Conservation (phyloP, 352 stramenopile genomes). For the Phytophthora agathidicida region DNA sequence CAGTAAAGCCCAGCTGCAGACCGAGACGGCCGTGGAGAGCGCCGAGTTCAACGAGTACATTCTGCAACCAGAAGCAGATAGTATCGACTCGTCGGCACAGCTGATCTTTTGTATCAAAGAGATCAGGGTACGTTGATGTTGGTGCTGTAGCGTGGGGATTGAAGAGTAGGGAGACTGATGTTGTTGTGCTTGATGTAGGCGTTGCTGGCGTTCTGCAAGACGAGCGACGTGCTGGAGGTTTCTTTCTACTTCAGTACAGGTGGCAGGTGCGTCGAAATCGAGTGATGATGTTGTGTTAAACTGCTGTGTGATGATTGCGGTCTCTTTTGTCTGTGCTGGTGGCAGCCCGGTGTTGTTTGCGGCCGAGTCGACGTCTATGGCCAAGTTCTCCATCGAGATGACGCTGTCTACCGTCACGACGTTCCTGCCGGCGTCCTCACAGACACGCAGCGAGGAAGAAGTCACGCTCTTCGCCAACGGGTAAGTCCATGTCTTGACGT, state of each 20-base stretch:
- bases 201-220: conserved; percentile 79
- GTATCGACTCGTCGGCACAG: conserved; percentile 64
- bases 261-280: conserved; percentile 50
- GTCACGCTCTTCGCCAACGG: conserved; percentile 27
- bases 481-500: conserved; percentile 8
- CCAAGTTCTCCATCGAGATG: conserved; percentile 77
- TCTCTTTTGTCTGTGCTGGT: neutral
- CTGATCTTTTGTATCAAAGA: conserved; percentile 88
- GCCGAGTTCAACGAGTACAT: conserved; percentile 80
- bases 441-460: conserved; percentile 55
- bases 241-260: conserved; percentile 72
- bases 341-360: conserved; percentile 73
- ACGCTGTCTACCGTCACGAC: conserved; percentile 86
- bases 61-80: conserved; percentile 41
- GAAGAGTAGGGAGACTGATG: conserved; percentile 1
- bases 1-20: conserved; percentile 82
- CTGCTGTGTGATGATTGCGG: conserved; percentile 8
- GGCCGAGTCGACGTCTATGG: conserved; percentile 71
- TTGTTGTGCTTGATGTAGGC: conserved; percentile 25
- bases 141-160: neutral
- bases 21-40: conserved; percentile 81
- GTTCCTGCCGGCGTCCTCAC: conserved; percentile 70
- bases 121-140: conserved; percentile 47
- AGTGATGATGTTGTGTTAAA: neutral
- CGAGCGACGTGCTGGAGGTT: conserved; percentile 76